phyloP scores from a whole-genome alignment of 257 asterid species.

The Fraxinus excelsior region DNA sequence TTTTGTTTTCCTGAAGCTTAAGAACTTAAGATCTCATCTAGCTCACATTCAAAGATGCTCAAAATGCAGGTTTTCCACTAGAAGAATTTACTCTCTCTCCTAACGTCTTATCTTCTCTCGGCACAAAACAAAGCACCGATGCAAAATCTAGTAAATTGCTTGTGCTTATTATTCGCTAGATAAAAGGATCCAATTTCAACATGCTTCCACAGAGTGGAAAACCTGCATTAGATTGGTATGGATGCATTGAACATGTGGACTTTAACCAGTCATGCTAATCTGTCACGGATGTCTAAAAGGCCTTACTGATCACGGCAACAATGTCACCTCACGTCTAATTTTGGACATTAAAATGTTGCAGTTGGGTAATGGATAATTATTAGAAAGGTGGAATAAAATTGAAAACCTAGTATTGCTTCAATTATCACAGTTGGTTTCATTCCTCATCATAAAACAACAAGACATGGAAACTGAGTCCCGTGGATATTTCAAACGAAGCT shows the following conservation, averaged over 20 bases:
- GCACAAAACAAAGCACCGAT: not conserved
- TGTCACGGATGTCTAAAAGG: not conserved
- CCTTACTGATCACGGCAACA: not conserved
- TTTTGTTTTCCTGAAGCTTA: not conserved
- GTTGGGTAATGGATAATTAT: not conserved
- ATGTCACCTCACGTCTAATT: not conserved
- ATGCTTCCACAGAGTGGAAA: not conserved
- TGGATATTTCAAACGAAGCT: conserved; percentile 4
- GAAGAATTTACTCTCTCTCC: not conserved
- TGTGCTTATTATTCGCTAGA: not conserved
- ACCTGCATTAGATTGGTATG: not conserved
- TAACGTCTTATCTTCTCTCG: not conserved
- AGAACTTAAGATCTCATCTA: not conserved
- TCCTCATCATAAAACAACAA: not conserved
- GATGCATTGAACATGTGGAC: not conserved
- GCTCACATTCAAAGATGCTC: not conserved
- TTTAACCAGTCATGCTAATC: not conserved
- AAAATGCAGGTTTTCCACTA: not conserved
- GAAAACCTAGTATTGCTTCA: not conserved
- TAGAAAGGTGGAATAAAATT: conserved; percentile 2
- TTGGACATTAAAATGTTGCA: not conserved
- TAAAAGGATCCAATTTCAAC: not conserved
- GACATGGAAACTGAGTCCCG: not conserved
- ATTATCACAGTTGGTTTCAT: not conserved
- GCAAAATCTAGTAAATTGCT: not conserved